Conservation (phyloP, 495 filamentous ascomycete species). For the Ramalina intermedia region DNA sequence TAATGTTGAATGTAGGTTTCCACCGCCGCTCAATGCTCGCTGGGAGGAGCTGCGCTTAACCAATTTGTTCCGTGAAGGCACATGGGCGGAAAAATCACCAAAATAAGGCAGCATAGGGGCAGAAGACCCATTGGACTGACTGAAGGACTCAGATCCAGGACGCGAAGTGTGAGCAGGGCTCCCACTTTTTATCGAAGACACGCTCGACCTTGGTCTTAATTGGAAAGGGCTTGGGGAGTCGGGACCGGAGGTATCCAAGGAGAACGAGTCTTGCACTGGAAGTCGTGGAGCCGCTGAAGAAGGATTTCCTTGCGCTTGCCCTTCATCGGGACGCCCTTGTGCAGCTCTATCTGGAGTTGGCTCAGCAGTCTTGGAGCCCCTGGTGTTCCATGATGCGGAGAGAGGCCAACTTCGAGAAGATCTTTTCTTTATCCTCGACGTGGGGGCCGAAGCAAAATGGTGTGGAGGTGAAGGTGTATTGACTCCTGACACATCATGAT, state of each 20-base stretch:
- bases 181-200: constrained; percentile 51
- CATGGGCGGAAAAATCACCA: constrained; percentile 28
- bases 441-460: constrained; percentile 21
- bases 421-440: constrained; percentile 11
- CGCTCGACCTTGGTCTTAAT: constrained; percentile 60
- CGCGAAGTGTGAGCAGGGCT: constrained; percentile 51
- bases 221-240: constrained; percentile 52
- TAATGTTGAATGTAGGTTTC: constrained; percentile 33
- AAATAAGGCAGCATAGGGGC: constrained; percentile 43
- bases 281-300: constrained; percentile 23
- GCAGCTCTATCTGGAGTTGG: constrained; percentile 7
- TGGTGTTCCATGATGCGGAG: constrained; percentile 4
- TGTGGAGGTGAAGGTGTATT: constrained; percentile 16
- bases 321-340: constrained; percentile 15
- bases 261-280: constrained; percentile 8
- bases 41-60: constrained; percentile 69
- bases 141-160: constrained; percentile 53
- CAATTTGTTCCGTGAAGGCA: constrained; percentile 61
- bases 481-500: constrained; percentile 16
- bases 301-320: constrained; percentile 23
- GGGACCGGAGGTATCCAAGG: constrained; percentile 25
- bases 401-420: constrained; percentile 10
- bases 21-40: constrained; percentile 27
- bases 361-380: constrained; percentile 5
- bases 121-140: constrained; percentile 55